Evolutionary conservation across 2,329 filamentous ascomycete genomes (phyloP).

Genomic region (Fusarium oxysporum): DNA sequence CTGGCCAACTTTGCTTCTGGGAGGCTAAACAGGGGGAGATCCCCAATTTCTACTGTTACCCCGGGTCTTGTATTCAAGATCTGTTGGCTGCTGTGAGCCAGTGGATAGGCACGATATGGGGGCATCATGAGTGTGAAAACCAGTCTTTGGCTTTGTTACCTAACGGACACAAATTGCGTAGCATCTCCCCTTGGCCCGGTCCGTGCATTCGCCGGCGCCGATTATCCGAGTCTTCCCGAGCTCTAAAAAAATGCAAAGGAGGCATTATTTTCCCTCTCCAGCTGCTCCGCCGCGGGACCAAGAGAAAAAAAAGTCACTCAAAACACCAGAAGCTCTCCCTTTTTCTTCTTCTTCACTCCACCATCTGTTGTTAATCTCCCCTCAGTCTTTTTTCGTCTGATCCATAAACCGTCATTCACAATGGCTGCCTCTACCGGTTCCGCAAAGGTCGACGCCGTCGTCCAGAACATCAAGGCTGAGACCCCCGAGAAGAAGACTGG

Average conservation of each 20-base stretch:
- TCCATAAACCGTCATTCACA: slow-evolving; percentile 45
- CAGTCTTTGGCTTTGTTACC: slow-evolving; percentile 17
- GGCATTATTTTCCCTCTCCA: slow-evolving; percentile 41
- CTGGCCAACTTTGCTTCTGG: slow-evolving; percentile 21
- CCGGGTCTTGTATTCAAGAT: slow-evolving; percentile 22
- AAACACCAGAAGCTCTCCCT: slow-evolving; percentile 35
- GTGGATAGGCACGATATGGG: slow-evolving; percentile 7
- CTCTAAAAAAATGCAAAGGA: slow-evolving; percentile 26
- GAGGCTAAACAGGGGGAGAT: slow-evolving; percentile 31
- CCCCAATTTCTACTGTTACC: slow-evolving; percentile 21
- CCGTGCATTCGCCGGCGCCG: slow-evolving; percentile 44
- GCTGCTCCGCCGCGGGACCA: slow-evolving; percentile 16
- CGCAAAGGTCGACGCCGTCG: slow-evolving; percentile 59
- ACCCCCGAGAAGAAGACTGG: slow-evolving; percentile 59
- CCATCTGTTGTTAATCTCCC: slow-evolving; percentile 43
- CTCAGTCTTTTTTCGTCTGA: slow-evolving; percentile 50
- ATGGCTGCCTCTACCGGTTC: slow-evolving; percentile 59
- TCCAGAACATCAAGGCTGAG: slow-evolving; percentile 56
- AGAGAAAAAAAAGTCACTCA: slow-evolving; percentile 46
- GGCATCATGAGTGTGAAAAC: background rate
- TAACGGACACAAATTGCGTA: slow-evolving; percentile 18
- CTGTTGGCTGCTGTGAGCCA: slow-evolving; percentile 5
- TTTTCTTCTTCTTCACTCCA: slow-evolving; percentile 21
- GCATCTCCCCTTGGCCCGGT: slow-evolving; percentile 45
- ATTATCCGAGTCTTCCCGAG: slow-evolving; percentile 50